Percentiles rank a stretch among this genome's conserved stretches.
Conservation (phyloP, 2,329 filamentous ascomycete genomes). For the Mycosphaerella arachidis region DNA sequence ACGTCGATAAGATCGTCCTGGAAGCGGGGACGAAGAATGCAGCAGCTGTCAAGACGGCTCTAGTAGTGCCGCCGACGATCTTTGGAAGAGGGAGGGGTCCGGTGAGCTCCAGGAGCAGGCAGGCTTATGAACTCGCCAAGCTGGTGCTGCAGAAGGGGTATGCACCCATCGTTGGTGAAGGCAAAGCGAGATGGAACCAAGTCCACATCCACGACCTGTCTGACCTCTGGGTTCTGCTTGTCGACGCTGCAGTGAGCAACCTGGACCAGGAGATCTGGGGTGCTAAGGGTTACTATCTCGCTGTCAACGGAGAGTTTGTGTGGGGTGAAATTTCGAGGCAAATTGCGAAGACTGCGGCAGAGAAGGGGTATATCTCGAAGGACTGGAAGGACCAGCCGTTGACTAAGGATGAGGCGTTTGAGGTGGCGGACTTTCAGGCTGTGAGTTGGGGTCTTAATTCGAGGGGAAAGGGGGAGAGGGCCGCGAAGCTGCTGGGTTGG, state of each 20-base stretch:
- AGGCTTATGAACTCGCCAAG: constrained; percentile 54
- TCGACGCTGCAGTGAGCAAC: constrained; percentile 29
- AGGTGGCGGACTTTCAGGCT: constrained; percentile 46
- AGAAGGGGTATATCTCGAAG: constrained; percentile 44
- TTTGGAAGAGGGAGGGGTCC: constrained; percentile 49
- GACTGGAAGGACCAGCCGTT: constrained; percentile 53
- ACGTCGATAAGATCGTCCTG: constrained; percentile 66
- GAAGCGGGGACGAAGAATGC: constrained; percentile 43
- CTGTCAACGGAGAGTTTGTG: constrained; percentile 56
- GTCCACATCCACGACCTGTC: constrained; percentile 60
- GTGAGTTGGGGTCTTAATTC: constrained; percentile 60
- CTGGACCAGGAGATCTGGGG: constrained; percentile 51
- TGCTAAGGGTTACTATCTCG: constrained; percentile 61
- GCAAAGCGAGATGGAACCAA: constrained; percentile 52
- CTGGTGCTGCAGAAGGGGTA: constrained; percentile 50
- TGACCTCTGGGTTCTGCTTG: constrained; percentile 51
- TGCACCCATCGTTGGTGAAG: constrained; percentile 54
- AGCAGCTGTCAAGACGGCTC: constrained; percentile 55
- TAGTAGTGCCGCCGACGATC: constrained; percentile 59
- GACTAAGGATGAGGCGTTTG: constrained; percentile 45
- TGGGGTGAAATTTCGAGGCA: constrained; percentile 45
- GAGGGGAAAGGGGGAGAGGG: constrained; percentile 51
- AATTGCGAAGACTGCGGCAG: constrained; percentile 21
- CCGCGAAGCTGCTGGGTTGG: constrained; percentile 59
- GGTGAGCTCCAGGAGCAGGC: constrained; percentile 51